phyloP scores from a whole-genome alignment of 805 yeast genomes.

The Kodamaea neixiangensis region DNA sequence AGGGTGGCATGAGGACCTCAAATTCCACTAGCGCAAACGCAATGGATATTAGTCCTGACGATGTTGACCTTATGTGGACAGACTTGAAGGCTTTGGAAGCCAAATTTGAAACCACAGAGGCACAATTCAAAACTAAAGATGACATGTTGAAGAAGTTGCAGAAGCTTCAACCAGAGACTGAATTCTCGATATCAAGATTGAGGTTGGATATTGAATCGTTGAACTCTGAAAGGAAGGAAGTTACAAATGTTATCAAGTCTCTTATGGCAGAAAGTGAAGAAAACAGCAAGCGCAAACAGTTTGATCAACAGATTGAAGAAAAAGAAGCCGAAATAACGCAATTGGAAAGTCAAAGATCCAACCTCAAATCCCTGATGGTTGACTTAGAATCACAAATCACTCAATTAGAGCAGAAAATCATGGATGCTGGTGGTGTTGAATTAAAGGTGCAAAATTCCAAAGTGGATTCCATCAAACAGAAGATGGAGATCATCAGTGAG shows the following conservation, averaged over 20 bases:
- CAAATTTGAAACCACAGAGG: conserved; percentile 49
- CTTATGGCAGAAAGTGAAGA: conserved; percentile 40
- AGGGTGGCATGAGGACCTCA: conserved; percentile 74
- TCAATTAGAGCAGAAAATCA: conserved; percentile 68
- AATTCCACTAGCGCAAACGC: conserved; percentile 33
- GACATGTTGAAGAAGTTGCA: conserved; percentile 56
- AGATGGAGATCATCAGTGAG: conserved; percentile 58
- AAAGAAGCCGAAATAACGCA: conserved; percentile 24
- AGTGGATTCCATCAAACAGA: conserved; percentile 73
- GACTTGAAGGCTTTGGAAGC: conserved; percentile 57
- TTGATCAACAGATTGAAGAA: conserved; percentile 42
- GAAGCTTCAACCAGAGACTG: conserved; percentile 71
- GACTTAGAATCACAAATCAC: conserved; percentile 59
- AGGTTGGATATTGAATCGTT: conserved; percentile 66
- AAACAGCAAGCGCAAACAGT: conserved; percentile 25
- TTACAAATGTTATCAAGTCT: conserved; percentile 45
- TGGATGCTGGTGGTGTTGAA: conserved; percentile 90
- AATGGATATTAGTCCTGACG: conserved; percentile 53
- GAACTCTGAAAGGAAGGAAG: conserved; percentile 51
- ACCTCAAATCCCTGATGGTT: conserved; percentile 54
- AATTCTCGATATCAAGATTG: conserved; percentile 57
- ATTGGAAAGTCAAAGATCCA: conserved; percentile 19
- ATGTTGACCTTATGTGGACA: conserved; percentile 52
- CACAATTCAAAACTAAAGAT: conserved; percentile 60
- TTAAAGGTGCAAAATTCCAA: conserved; percentile 76